Percentiles rank a stretch among this genome's conserved stretches.
phyloP scores from a whole-genome alignment of 495 filamentous ascomycete genomes.

The Echria macrotheca region DNA sequence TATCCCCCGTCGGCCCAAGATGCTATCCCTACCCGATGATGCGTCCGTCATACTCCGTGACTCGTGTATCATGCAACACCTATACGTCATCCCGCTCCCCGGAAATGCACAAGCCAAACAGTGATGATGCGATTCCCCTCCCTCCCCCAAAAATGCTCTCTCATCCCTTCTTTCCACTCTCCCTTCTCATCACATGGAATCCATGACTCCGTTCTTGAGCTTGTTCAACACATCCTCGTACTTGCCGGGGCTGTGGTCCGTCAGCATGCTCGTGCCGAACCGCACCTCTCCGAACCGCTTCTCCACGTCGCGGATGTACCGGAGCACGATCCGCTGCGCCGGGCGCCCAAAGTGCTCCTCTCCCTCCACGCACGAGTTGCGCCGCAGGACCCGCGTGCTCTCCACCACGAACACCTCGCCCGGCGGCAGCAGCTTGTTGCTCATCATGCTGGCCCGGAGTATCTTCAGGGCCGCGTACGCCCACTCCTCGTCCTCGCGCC shows the following conservation, averaged over 20 bases:
- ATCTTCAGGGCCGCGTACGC: slow-evolving; percentile 62
- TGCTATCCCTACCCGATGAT: neutral
- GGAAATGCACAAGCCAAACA: neutral
- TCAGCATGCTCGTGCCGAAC: slow-evolving; percentile 68
- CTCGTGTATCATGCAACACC: neutral
- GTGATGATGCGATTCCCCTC: neutral
- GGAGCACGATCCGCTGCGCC: slow-evolving; percentile 59
- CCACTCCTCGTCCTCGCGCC: slow-evolving; percentile 57
- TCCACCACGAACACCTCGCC: slow-evolving; percentile 73
- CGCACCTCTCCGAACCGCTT: slow-evolving; percentile 61
- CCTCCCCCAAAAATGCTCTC: too few species aligned
- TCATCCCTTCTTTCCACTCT: neutral
- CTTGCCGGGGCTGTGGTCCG: slow-evolving; percentile 68
- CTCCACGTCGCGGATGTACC: slow-evolving; percentile 62
- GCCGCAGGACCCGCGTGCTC: slow-evolving; percentile 53
- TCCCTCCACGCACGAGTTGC: slow-evolving; percentile 48
- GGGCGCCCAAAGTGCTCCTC: slow-evolving; percentile 50
- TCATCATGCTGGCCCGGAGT: slow-evolving; percentile 62
- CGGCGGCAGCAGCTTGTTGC: slow-evolving; percentile 65
- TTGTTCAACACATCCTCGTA: slow-evolving; percentile 56
- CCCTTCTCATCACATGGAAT: neutral
- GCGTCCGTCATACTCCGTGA: neutral
- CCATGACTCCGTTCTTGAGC: slow-evolving; percentile 31
- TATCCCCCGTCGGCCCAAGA: too few species aligned
- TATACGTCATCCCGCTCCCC: neutral